Base-by-base conservation (phyloP, 148 eudicot species). In the Heliosperma pusillum region DNA sequence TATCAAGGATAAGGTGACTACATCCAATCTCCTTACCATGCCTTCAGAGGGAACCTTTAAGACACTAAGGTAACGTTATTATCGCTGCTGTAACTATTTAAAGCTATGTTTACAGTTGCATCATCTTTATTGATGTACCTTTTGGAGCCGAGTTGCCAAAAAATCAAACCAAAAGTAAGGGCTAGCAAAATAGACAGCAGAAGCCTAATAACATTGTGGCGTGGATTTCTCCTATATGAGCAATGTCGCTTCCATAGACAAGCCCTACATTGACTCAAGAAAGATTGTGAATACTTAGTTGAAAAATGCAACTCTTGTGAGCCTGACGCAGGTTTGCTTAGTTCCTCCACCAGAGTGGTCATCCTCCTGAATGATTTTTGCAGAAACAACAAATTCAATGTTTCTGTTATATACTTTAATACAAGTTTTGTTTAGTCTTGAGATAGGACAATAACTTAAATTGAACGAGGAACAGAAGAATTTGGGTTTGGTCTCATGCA, bases 171-270 rank as follows among this genome's bases (percentile, higher is more conserved):
- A 16, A 63, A 63, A 26, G 40, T 63, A 63, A 63, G 40, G 36
- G 13, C 67, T 26, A 63, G 13, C 19, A 26, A 6, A 27, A 29
- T 13, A 12, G 67, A 26, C 8, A 63, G 15, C 40, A 63, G 40
- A 63, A 63, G 36, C 40, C 67, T 63, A 25, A 63, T 7, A 12
- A 40, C 67, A 63, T 63, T 63, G 40, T 63, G 40, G 10, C 40
- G 67, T 12, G 67, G 67, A 13, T 63, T 63, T 13, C 67, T 42
- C 67, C 67, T 27, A 30, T 64, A 64, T 16, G 67, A 64, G 42
- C 42, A 64, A n/a, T 64, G 67, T 64, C 30, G 67, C 42, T 64
- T 64, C 67, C 67, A 64, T 30, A 64, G 20, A 30, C 67, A 64
- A 27, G 67, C 67, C 17, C 21, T 27, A 30, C 40, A 27, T 7